Conservation (phyloP, 257 asterid genomes). For the Solanum verrucosum region DNA sequence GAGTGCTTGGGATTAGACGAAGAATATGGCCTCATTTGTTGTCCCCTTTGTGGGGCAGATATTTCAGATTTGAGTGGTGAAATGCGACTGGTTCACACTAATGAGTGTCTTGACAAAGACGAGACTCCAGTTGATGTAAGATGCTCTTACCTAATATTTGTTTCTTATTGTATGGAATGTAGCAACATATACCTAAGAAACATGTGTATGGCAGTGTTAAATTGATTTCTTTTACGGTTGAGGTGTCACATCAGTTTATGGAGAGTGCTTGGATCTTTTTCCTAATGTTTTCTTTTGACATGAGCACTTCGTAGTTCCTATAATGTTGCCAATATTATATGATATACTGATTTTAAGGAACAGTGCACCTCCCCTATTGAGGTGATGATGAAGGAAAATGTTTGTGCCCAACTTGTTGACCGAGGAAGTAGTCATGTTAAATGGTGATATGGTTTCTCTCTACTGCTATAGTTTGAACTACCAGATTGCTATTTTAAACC, state of each 20-base stretch:
- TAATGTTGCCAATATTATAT: not conserved
- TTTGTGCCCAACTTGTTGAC: not conserved
- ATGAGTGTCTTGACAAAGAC: slow-evolving; percentile 70
- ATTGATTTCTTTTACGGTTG: not conserved
- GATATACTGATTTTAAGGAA: not conserved
- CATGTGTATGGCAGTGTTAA: not conserved
- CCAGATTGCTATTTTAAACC: not conserved
- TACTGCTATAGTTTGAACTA: not conserved
- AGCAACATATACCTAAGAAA: not conserved
- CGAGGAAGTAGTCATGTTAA: not conserved
- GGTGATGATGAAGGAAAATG: not conserved
- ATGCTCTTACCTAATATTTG: not conserved
- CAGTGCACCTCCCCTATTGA: not conserved
- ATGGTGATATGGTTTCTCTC: not conserved
- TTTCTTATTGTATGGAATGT: not conserved
- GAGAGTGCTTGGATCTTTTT: not conserved
- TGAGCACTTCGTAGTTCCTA: not conserved
- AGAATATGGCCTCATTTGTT: slow-evolving; percentile 20
- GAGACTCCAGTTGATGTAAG: slow-evolving; percentile 42
- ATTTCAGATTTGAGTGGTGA: slow-evolving; percentile 54
- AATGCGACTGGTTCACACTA: slow-evolving; percentile 58
- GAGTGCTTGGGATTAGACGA: not conserved
- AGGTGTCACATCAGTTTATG: not conserved
- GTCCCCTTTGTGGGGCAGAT: slow-evolving; percentile 83
- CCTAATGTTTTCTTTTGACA: not conserved